Evolutionary conservation across 176 grass and related monocot genomes (phyloP).

Genomic region (Musa troglodytarum): DNA sequence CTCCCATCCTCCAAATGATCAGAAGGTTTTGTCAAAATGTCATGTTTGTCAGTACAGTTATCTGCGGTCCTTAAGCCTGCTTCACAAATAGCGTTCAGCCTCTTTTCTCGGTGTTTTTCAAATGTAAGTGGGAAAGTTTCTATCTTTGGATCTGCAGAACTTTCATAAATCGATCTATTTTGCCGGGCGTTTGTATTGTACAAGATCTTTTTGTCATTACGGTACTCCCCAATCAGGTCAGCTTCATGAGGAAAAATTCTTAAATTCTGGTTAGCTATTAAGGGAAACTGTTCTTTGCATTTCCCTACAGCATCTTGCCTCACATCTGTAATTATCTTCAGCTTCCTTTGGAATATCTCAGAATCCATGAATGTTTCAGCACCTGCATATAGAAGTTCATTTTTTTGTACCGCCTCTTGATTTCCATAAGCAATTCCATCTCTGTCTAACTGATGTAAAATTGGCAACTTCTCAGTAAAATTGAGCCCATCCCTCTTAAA

Average conservation of each 20-base stretch:
- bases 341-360: neutral
- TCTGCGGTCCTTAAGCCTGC: neutral
- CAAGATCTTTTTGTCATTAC: neutral
- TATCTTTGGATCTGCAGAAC: neutral
- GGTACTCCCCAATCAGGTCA: neutral
- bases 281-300: neutral
- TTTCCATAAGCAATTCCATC: conserved; percentile 9
- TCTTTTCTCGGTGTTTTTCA: neutral
- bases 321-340: neutral
- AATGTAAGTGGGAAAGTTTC: neutral
- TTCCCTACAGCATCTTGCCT: neutral
- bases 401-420: neutral
- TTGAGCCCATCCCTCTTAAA: neutral
- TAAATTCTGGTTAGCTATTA: neutral
- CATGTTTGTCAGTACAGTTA: conserved; percentile 1
- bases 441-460: conserved; percentile 1
- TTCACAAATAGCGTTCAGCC: neutral
- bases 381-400: neutral
- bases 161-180: neutral
- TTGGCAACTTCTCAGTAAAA: neutral
- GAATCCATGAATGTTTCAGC: neutral
- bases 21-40: neutral
- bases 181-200: neutral
- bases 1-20: neutral
- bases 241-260: conserved; percentile 7